Conservation (phyloP, 1,139 yeast genomes). For the Yamadazyma taylorii region DNA sequence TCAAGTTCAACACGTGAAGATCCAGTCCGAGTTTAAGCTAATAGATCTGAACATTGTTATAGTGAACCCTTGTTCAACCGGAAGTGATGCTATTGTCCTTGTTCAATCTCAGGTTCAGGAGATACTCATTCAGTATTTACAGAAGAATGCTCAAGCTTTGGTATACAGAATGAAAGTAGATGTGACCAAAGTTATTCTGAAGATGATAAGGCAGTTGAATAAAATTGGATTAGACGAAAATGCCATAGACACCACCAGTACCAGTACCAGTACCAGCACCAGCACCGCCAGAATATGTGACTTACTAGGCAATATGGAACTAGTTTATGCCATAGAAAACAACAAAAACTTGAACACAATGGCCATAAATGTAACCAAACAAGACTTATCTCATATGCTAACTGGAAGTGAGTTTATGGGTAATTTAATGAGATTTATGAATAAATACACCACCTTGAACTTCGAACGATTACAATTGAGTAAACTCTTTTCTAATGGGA, state of each 20-base stretch:
- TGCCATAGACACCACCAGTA: no score
- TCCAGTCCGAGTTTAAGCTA: not conserved
- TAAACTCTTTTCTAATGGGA: slow-evolving; percentile 17
- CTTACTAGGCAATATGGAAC: slow-evolving; percentile 18
- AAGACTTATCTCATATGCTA: slow-evolving; percentile 18
- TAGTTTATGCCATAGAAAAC: slow-evolving; percentile 14
- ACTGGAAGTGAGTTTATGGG: slow-evolving; percentile 8
- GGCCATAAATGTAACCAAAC: slow-evolving; percentile 23
- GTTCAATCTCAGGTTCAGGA: not conserved
- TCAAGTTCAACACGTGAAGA: not conserved
- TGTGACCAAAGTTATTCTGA: not conserved
- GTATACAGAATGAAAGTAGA: not conserved
- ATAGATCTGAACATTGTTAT: not conserved
- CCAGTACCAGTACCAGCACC: no score
- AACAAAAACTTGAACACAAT: slow-evolving; percentile 22
- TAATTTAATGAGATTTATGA: slow-evolving; percentile 18
- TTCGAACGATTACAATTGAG: slow-evolving; percentile 22
- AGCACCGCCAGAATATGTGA: not conserved
- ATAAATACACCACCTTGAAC: slow-evolving; percentile 20
- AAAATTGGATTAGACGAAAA: no score
- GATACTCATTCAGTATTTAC: not conserved
- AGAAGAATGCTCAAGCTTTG: not conserved
- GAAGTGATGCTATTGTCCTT: no score
- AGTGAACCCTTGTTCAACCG: no score
- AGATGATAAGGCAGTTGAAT: no score